Percentiles rank a stretch among this genome's conserved stretches.
Evolutionary conservation across 2,329 filamentous ascomycete species (phyloP).

Genomic region (Penicillium freii): DNA sequence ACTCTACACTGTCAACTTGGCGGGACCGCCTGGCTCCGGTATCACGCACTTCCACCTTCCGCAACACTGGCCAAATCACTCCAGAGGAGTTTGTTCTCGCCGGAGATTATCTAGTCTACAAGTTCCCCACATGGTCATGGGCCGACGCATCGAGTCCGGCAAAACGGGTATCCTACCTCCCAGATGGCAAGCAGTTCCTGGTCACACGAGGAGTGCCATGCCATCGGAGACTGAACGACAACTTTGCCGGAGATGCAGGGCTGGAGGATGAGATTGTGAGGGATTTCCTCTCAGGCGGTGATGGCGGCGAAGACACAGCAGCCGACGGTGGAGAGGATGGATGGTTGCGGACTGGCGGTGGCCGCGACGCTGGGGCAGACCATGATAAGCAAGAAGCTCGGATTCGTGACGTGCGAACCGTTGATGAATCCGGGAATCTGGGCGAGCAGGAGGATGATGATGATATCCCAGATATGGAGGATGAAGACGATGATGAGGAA

Average conservation of each 20-base stretch:
- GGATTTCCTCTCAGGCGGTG: conserved; percentile 63
- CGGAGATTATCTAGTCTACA: conserved; percentile 97
- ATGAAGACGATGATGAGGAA: conserved; percentile 89
- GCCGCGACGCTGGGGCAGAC: conserved; percentile 48
- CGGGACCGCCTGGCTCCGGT: conserved; percentile 90
- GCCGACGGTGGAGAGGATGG: conserved; percentile 84
- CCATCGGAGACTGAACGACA: conserved; percentile 83
- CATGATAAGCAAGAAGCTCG: conserved; percentile 69
- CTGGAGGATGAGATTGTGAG: conserved; percentile 82
- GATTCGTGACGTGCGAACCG: conserved; percentile 76
- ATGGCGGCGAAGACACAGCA: conserved; percentile 50
- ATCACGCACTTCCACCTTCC: conserved; percentile 87
- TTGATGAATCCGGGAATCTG: conserved; percentile 85
- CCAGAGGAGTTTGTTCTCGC: conserved; percentile 95
- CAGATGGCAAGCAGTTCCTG: conserved; percentile 88
- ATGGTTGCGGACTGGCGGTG: conserved; percentile 84
- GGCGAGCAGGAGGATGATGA: conserved; percentile 66
- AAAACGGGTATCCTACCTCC: conserved; percentile 77
- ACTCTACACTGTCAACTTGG: conserved; percentile 87
- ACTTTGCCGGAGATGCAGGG: conserved; percentile 85
- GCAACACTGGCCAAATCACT: conserved; percentile 89
- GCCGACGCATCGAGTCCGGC: conserved; percentile 78
- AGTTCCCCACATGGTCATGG: conserved; percentile 99
- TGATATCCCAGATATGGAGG: conserved; percentile 97
- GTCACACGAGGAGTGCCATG: conserved; percentile 94